phyloP scores from a whole-genome alignment of 2,329 filamentous ascomycete species.

The Arthrobotrys musiformis region DNA sequence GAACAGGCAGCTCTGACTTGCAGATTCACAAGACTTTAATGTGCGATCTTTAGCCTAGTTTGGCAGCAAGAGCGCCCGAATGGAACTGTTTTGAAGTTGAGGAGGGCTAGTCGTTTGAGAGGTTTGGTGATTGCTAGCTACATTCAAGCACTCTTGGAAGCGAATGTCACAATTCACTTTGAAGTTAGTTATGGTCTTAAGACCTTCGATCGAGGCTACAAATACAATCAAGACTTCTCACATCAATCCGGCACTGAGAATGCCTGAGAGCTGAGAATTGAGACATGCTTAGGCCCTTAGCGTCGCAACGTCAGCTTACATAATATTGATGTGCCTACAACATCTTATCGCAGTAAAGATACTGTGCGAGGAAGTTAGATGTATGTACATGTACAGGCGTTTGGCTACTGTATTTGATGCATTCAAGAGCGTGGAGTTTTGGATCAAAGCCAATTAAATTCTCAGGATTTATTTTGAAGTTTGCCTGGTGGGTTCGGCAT shows the following conservation, averaged over 20 bases:
- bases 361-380: no score
- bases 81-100: background rate
- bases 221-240: background rate
- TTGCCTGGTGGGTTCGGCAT: no score
- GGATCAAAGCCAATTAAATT: no score
- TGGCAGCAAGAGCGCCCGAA: background rate
- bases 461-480: no score
- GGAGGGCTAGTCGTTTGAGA: background rate
- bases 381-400: no score
- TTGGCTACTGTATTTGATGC: no score
- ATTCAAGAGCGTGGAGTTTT: no score
- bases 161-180: no score
- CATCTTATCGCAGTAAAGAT: background rate
- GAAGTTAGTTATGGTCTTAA: no score
- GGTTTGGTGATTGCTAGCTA: no score
- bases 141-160: no score
- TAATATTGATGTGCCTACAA: background rate
- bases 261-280: background rate
- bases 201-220: no score
- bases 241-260: background rate
- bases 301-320: background rate
- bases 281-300: background rate
- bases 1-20: background rate
- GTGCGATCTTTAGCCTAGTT: background rate
- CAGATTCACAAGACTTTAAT: background rate